Evolutionary conservation across 139 green algal species (phyloP).

Genomic region (Coelastrella sp.): DNA sequence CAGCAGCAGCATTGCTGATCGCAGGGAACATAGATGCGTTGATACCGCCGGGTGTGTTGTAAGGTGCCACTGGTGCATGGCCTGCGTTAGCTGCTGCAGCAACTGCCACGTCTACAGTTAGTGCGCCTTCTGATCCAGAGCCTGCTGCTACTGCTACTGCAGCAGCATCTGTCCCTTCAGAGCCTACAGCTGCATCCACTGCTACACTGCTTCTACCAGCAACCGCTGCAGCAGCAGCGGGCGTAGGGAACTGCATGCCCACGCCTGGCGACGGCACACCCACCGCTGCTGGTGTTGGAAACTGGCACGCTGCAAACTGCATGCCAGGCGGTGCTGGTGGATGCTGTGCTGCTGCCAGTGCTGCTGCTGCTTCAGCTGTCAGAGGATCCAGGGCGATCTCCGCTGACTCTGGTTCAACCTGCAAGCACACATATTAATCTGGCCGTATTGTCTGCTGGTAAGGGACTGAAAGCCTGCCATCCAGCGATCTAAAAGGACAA

Average conservation of each 20-base stretch:
- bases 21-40: constrained; percentile 39
- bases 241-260: constrained; percentile 40
- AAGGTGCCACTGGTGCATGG: not conserved
- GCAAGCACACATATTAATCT: too few relatives aligned
- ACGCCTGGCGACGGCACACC: constrained; percentile 13
- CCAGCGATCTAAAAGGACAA: too few relatives aligned
- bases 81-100: not conserved
- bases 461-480: too few relatives aligned
- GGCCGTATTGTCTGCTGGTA: too few relatives aligned
- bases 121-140: not conserved
- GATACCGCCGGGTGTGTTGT: constrained; percentile 21
- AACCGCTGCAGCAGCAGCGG: constrained; percentile 41
- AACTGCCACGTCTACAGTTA: not conserved
- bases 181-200: too few relatives aligned
- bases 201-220: too few relatives aligned
- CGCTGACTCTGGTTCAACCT: not conserved
- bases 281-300: constrained; percentile 21
- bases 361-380: not conserved
- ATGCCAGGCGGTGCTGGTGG: not conserved
- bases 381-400: not conserved
- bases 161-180: not conserved
- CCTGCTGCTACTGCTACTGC: not conserved
- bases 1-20: not conserved
- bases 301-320: constrained; percentile 1
- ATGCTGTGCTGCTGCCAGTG: not conserved